Conservation (phyloP, 2,329 filamentous ascomycete species). For the Emericellopsis atlantica region DNA sequence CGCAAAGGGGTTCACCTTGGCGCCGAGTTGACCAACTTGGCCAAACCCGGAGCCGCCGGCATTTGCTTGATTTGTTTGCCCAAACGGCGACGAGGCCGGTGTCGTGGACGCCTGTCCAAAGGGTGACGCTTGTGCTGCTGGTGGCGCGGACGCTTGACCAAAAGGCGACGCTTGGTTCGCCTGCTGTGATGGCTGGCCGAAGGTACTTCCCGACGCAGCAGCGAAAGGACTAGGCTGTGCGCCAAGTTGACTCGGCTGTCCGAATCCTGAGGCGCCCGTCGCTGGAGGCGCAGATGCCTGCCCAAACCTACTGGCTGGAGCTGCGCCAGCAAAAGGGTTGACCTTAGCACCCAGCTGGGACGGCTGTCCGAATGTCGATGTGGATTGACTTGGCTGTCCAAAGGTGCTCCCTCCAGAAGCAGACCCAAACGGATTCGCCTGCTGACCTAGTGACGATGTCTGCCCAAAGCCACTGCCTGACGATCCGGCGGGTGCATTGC, state of each 20-base stretch:
- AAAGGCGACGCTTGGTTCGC: conserved; percentile 11
- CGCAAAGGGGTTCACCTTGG: background rate
- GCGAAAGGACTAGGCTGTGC: conserved; percentile 25
- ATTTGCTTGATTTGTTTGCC: conserved; percentile 18
- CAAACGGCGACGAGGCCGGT: conserved; percentile 13
- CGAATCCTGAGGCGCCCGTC: conserved; percentile 14
- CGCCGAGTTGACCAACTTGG: conserved; percentile 6
- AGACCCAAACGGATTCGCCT: conserved; percentile 12
- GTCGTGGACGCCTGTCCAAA: conserved; percentile 21
- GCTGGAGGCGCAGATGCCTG: conserved; percentile 3
- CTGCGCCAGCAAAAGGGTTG: conserved; percentile 7
- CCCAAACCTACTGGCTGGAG: background rate
- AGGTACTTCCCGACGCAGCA: conserved; percentile 12
- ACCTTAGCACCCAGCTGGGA: conserved; percentile 11
- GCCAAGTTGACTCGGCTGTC: conserved; percentile 9
- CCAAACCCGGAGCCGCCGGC: conserved; percentile 17
- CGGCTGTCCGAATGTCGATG: conserved; percentile 3
- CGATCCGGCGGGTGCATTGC: conserved; percentile 22
- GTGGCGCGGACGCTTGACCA: conserved; percentile 20
- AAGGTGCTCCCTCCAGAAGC: conserved; percentile 8
- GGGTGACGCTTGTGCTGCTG: conserved; percentile 3
- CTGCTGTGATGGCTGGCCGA: conserved; percentile 21
- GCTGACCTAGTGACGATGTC: conserved; percentile 16
- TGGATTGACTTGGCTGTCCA: conserved; percentile 13
- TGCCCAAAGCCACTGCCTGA: conserved; percentile 21